Evolutionary conservation across 371 early-diverging fungal genomes (phyloP).

Genomic region (Quaeritorhiza haematococci): DNA sequence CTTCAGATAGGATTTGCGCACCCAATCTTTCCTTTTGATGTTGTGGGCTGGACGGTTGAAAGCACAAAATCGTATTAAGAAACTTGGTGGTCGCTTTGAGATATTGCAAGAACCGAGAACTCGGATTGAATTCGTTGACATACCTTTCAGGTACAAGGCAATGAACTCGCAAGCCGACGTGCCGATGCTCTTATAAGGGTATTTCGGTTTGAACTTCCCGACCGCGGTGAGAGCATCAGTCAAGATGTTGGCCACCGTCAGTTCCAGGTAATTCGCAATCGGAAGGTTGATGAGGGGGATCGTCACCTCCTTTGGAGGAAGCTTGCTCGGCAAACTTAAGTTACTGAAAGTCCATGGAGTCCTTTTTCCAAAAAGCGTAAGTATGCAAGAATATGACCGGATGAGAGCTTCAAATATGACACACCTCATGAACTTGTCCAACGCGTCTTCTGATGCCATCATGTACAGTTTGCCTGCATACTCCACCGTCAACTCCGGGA

Average conservation of each 20-base stretch:
- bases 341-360: slow-evolving; percentile 38
- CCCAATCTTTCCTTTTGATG: slow-evolving; percentile 30
- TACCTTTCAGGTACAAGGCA: slow-evolving; percentile 43
- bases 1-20: slow-evolving; percentile 20
- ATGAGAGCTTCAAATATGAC: background rate
- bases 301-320: slow-evolving; percentile 36
- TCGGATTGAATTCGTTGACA: background rate
- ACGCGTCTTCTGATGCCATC: slow-evolving; percentile 25
- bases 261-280: slow-evolving; percentile 43
- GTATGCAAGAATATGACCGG: background rate
- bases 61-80: no score
- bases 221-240: slow-evolving; percentile 32
- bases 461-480: slow-evolving; percentile 38
- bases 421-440: slow-evolving; percentile 39
- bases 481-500: slow-evolving; percentile 29
- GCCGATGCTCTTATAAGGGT: slow-evolving; percentile 34
- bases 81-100: background rate
- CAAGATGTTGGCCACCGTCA: slow-evolving; percentile 32
- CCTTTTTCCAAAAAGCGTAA: slow-evolving; percentile 7
- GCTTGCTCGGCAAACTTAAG: slow-evolving; percentile 34
- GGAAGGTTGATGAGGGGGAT: slow-evolving; percentile 34
- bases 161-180: slow-evolving; percentile 40
- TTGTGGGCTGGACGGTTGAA: slow-evolving; percentile 49
- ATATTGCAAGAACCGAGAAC: background rate
- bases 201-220: slow-evolving; percentile 36